Evolutionary conservation across 2,329 filamentous ascomycete genomes (phyloP).

Genomic region (Sclerotinia glacialis): DNA sequence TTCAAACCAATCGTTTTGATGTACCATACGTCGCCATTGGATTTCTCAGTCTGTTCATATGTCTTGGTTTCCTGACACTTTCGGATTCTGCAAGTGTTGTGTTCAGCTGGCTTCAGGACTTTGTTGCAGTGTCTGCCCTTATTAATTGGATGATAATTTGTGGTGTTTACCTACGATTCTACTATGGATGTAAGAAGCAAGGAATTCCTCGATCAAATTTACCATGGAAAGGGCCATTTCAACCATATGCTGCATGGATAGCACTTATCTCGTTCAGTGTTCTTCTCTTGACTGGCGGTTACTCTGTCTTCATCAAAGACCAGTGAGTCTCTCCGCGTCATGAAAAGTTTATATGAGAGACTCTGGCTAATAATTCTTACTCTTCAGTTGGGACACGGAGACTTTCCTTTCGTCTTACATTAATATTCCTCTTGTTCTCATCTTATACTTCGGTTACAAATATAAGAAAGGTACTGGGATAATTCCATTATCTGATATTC

Average conservation of each 20-base stretch:
- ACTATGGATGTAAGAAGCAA: conserved; percentile 54
- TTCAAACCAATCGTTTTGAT: conserved; percentile 56
- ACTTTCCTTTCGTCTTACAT: conserved; percentile 62
- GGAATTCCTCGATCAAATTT: conserved; percentile 49
- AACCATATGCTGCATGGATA: conserved; percentile 59
- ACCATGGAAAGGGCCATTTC: conserved; percentile 49
- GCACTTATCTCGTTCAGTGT: conserved; percentile 59
- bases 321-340: conserved; percentile 36
- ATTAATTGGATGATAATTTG: conserved; percentile 61
- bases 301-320: conserved; percentile 58
- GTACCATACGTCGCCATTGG: conserved; percentile 55
- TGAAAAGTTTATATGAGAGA: too few relatives aligned
- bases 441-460: conserved; percentile 52
- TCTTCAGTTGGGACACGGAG: conserved; percentile 48
- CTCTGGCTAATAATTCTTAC: not conserved
- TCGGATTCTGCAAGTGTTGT: conserved; percentile 55
- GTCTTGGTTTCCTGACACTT: conserved; percentile 68
- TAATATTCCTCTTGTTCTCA: conserved; percentile 44
- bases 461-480: conserved; percentile 50
- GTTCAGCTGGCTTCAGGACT: conserved; percentile 62
- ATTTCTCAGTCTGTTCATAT: conserved; percentile 54
- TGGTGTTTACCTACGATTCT: conserved; percentile 57
- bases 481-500: conserved; percentile 42
- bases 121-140: conserved; percentile 61
- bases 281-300: conserved; percentile 69